phyloP scores from a whole-genome alignment of 2,329 filamentous ascomycete species.

The Pseudocercospora vitis region DNA sequence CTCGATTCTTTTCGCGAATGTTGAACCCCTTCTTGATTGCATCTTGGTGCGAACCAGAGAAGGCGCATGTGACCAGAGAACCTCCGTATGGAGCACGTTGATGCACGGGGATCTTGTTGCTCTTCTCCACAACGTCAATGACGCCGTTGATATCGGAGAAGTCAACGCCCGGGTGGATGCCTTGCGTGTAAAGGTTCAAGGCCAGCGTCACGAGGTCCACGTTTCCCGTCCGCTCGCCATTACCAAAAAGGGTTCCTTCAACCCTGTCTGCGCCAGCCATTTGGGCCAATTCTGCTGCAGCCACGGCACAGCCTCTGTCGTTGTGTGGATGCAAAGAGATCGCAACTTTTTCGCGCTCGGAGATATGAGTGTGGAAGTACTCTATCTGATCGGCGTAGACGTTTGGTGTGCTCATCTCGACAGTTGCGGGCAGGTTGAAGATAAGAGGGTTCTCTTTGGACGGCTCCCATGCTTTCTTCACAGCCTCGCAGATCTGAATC shows the following conservation, averaged over 20 bases:
- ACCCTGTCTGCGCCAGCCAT: slow-evolving; percentile 96
- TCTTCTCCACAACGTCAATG: slow-evolving; percentile 85
- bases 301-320: slow-evolving; percentile 85
- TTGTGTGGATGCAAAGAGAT: slow-evolving; percentile 94
- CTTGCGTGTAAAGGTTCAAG: slow-evolving; percentile 93
- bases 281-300: slow-evolving; percentile 86
- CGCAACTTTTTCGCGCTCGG: slow-evolving; percentile 79
- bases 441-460: slow-evolving; percentile 78
- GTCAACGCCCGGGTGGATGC: slow-evolving; percentile 79
- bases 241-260: slow-evolving; percentile 90
- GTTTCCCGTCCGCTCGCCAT: slow-evolving; percentile 93
- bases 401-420: slow-evolving; percentile 93
- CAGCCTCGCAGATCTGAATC: slow-evolving; percentile 81
- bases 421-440: slow-evolving; percentile 94
- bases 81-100: slow-evolving; percentile 88
- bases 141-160: slow-evolving; percentile 85
- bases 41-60: slow-evolving; percentile 90
- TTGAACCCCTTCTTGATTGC: slow-evolving; percentile 91
- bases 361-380: slow-evolving; percentile 85
- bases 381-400: slow-evolving; percentile 96
- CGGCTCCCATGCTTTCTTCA: slow-evolving; percentile 91
- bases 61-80: slow-evolving; percentile 86
- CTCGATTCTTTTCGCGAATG: slow-evolving; percentile 61
- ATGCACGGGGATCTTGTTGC: slow-evolving; percentile 93
- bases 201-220: slow-evolving; percentile 91